A percentile compares a stretch with the other conserved stretches of the same genome.
These are phyloP conservation scores for Penicillium cataractarum DNA, from an alignment of 495 filamentous ascomycete genomes.

Conservation along the genomic window DNA sequence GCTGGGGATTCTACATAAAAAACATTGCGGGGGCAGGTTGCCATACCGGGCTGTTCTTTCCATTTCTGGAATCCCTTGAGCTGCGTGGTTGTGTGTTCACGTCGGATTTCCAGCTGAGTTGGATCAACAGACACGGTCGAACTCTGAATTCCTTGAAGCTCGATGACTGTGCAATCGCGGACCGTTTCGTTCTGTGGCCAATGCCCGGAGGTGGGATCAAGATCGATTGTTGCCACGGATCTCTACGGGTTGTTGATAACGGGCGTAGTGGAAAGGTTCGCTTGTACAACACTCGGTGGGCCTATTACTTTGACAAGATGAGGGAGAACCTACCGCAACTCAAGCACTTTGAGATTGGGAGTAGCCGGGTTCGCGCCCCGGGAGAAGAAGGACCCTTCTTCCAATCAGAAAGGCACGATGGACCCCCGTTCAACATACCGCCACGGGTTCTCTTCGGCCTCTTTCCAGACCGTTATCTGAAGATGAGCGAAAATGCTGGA, in stretches of 20 bases:
- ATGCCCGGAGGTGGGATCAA: neutral
- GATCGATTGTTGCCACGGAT: neutral
- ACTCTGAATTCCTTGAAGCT: neutral
- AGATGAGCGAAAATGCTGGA: neutral
- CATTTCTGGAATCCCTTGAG: neutral
- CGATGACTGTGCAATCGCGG: neutral
- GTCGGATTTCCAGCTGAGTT: neutral
- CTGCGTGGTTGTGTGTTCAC: constrained; percentile 1
- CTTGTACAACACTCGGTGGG: constrained; percentile 1
- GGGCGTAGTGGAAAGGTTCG: neutral
- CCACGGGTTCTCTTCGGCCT: neutral
- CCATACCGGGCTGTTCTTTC: neutral
- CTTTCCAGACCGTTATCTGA: neutral
- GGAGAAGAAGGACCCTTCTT: neutral
- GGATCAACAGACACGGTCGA: neutral
- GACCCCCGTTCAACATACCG: neutral
- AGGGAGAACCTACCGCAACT: neutral
- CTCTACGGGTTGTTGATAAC: neutral
- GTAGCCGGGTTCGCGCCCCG: neutral
- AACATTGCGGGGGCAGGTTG: neutral
- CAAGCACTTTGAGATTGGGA: neutral
- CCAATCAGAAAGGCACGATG: neutral
- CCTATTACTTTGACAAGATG: neutral
- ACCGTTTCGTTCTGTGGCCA: neutral
- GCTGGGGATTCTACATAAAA: constrained; percentile 2